Percentiles rank a stretch among this genome's conserved stretches.
Evolutionary conservation across 495 filamentous ascomycete genomes (phyloP).

Genomic region (Aspergillus saccharolyticus): DNA sequence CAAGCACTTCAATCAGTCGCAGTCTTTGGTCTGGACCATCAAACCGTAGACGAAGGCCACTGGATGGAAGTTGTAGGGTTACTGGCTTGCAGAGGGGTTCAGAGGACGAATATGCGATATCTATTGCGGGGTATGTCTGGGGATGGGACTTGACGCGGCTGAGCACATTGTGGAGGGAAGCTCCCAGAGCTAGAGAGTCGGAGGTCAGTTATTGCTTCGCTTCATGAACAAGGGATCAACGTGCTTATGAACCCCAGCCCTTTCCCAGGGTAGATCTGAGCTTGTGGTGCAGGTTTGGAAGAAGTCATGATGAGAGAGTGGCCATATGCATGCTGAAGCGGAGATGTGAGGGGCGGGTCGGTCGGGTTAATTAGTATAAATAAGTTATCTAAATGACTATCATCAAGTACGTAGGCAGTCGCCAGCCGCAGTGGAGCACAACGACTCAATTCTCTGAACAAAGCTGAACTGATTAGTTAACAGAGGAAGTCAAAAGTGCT

Average conservation of each 20-base stretch:
- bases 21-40: slow-evolving; percentile 91
- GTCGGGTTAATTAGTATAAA: slow-evolving; percentile 6
- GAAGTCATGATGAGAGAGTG: slow-evolving; percentile 42
- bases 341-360: slow-evolving; percentile 10
- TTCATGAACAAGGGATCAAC: slow-evolving; percentile 18
- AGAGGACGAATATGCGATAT: slow-evolving; percentile 66
- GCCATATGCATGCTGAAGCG: slow-evolving; percentile 14
- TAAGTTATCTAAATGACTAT: no score
- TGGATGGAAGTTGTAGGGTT: slow-evolving; percentile 66
- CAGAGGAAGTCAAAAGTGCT: neutral
- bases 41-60: slow-evolving; percentile 85
- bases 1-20: slow-evolving; percentile 81
- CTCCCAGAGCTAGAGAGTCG: slow-evolving; percentile 62
- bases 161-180: slow-evolving; percentile 83
- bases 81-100: slow-evolving; percentile 70
- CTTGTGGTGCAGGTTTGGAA: slow-evolving; percentile 39
- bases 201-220: slow-evolving; percentile 22
- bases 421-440: neutral
- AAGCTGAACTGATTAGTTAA: no score
- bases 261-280: slow-evolving; percentile 70
- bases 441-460: neutral
- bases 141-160: slow-evolving; percentile 80
- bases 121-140: slow-evolving; percentile 72
- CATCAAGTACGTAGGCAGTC: neutral
- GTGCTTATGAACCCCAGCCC: slow-evolving; percentile 75